Conservation (phyloP, 371 early-diverging fungal genomes). For the Chytridium lagenaria region DNA sequence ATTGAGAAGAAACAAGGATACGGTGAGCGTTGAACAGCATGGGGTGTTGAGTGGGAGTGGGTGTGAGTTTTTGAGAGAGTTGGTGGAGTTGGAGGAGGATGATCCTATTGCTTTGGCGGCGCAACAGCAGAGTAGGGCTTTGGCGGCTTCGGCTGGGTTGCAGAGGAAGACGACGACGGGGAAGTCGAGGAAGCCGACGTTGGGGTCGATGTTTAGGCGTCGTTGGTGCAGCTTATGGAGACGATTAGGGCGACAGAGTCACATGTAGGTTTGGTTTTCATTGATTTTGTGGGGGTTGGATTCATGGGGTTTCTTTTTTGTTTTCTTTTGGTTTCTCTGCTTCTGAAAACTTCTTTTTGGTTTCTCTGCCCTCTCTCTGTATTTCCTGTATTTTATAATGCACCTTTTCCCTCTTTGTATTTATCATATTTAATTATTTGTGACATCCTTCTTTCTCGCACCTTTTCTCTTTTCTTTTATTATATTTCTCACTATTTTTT, state of each 20-base stretch:
- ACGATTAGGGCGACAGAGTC: conserved; percentile 92
- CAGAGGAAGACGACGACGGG: conserved; percentile 26
- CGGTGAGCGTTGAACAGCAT: conserved; percentile 92
- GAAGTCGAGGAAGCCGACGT: conserved; percentile 72
- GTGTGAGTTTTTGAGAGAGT: conserved; percentile 78
- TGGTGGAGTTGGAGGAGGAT: conserved; percentile 50
- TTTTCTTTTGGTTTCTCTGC: too few relatives aligned
- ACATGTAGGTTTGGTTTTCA: conserved; percentile 54
- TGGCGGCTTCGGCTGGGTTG: conserved; percentile 12
- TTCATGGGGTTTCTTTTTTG: too few relatives aligned
- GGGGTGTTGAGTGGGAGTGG: conserved; percentile 70
- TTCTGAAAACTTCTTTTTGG: too few relatives aligned
- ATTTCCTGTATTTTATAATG: too few relatives aligned
- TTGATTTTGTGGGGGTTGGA: background rate
- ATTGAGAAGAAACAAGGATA: conserved; percentile 99
- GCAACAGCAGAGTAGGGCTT: background rate
- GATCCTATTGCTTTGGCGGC: background rate
- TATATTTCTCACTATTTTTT: conserved; percentile 1
- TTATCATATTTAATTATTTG: too few relatives aligned
- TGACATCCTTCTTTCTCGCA: background rate
- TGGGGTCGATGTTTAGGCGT: conserved; percentile 89
- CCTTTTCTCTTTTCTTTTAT: background rate
- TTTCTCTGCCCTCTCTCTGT: too few relatives aligned
- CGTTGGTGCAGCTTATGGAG: conserved; percentile 90
- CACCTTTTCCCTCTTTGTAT: too few relatives aligned